Evolutionary conservation across 2,329 filamentous ascomycete species (phyloP).

Genomic region (Arthroderma sp.): DNA sequence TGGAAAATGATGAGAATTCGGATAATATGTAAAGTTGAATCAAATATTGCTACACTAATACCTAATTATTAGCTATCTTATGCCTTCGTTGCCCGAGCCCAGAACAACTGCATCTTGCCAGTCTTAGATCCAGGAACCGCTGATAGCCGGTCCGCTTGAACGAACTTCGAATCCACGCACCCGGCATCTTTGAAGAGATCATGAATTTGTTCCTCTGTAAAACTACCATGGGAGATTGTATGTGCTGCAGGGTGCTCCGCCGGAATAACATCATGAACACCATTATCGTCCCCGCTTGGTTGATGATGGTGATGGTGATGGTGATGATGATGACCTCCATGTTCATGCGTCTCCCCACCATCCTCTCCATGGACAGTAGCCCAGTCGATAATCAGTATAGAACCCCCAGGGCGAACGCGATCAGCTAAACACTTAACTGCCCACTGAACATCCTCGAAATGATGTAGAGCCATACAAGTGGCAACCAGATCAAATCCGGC

Average conservation of each 20-base stretch:
- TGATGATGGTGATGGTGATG: background rate
- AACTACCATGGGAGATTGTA: conserved; percentile 9
- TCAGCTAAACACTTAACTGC: conserved; percentile 5
- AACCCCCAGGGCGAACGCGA: conserved; percentile 8
- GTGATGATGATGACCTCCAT: too few species aligned
- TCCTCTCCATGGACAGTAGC: conserved; percentile 2
- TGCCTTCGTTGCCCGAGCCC: too few species aligned
- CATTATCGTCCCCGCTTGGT: background rate
- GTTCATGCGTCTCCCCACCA: background rate
- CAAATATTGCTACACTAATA: too few species aligned
- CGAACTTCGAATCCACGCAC: conserved; percentile 5
- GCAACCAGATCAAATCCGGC: conserved; percentile 11
- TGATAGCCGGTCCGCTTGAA: too few species aligned
- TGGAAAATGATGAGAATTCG: too few species aligned
- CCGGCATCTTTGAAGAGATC: conserved; percentile 4
- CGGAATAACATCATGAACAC: background rate
- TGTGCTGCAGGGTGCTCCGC: conserved; percentile 3
- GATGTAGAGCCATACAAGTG: conserved; percentile 9
- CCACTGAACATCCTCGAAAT: conserved; percentile 7
- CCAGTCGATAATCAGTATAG: conserved; percentile 10
- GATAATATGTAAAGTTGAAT: too few species aligned
- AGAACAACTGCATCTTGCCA: too few species aligned
- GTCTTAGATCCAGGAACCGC: too few species aligned
- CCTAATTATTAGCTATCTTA: too few species aligned
- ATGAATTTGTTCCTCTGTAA: conserved; percentile 7